A percentile compares a stretch with the other conserved stretches of the same genome.
phyloP scores from a whole-genome alignment of 1,284 basidiomycete species.

The Ganoderma leucocontextum region DNA sequence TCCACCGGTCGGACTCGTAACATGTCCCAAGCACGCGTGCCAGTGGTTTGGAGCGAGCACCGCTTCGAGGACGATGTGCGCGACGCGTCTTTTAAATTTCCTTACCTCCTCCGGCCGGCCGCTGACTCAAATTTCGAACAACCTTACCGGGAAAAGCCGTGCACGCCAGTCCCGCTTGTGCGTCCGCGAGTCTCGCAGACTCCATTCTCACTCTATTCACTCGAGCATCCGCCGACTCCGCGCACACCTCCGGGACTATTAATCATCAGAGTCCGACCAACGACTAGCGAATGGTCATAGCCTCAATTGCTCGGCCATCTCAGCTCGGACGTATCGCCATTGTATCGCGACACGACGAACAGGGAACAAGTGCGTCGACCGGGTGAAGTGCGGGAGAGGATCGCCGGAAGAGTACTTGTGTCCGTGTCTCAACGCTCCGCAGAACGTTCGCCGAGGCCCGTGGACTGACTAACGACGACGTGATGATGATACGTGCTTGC shows the following conservation, averaged over 20 bases:
- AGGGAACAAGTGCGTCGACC: background rate
- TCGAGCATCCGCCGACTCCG: background rate
- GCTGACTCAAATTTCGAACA: conserved; percentile 5
- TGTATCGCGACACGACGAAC: background rate
- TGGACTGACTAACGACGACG: background rate
- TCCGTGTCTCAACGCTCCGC: background rate
- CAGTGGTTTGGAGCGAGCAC: background rate
- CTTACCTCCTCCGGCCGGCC: background rate
- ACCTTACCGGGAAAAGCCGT: conserved; percentile 4
- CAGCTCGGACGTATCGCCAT: background rate
- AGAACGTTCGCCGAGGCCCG: background rate
- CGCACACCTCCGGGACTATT: background rate
- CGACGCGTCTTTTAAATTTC: background rate
- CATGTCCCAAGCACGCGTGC: no score
- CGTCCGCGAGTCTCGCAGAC: background rate
- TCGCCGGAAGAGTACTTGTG: conserved; percentile 13
- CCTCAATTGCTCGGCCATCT: background rate
- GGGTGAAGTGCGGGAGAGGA: conserved; percentile 2
- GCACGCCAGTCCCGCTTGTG: background rate
- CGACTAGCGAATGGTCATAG: background rate
- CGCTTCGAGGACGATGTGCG: conserved; percentile 1
- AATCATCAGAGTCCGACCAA: background rate
- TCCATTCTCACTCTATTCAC: background rate
- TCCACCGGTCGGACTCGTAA: no score
- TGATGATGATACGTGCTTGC: background rate